phyloP scores from a whole-genome alignment of 345 rosid species.

The Excoecaria agallocha region DNA sequence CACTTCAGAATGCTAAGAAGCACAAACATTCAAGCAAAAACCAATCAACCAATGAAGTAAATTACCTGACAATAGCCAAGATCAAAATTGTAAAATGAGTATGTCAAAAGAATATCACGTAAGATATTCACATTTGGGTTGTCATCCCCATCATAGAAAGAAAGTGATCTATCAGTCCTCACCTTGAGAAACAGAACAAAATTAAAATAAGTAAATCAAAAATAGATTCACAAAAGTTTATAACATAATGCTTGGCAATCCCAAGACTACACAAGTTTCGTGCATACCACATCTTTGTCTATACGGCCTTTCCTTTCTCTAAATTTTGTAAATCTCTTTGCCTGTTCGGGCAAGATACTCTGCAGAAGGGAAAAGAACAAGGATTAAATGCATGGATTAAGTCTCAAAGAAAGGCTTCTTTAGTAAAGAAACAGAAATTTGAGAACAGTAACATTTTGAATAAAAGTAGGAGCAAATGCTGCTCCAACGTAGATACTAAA shows the following conservation, averaged over 20 bases:
- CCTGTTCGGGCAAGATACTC: slow-evolving; percentile 92
- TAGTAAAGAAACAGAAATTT: not conserved
- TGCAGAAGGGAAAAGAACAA: slow-evolving; percentile 34
- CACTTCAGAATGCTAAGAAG: slow-evolving; percentile 1
- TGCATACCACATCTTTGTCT: slow-evolving; percentile 94
- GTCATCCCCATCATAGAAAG: slow-evolving; percentile 87
- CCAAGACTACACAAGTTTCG: slow-evolving; percentile 10
- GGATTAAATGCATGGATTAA: slow-evolving; percentile 12
- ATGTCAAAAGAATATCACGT: slow-evolving; percentile 82
- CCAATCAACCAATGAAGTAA: slow-evolving; percentile 9
- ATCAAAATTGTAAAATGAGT: slow-evolving; percentile 94
- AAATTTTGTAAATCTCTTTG: slow-evolving; percentile 86
- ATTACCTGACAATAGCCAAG: slow-evolving; percentile 98
- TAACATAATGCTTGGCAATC: not conserved
- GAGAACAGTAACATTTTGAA: not conserved
- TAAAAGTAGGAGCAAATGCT: not conserved
- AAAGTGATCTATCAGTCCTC: slow-evolving; percentile 81
- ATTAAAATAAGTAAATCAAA: slow-evolving; percentile 10
- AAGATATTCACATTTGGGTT: slow-evolving; percentile 75
- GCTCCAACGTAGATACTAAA: slow-evolving; percentile 2
- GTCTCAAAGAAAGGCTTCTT: slow-evolving; percentile 11
- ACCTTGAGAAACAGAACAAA: slow-evolving; percentile 49
- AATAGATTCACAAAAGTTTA: not conserved
- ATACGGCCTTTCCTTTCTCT: slow-evolving; percentile 89
- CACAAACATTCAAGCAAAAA: not conserved